A percentile compares a stretch with the other conserved stretches of the same genome.
These are phyloP conservation scores for Pneumocystis jirovecii DNA, from an alignment of 1,139 yeast genomes.

Conservation along the genomic window DNA sequence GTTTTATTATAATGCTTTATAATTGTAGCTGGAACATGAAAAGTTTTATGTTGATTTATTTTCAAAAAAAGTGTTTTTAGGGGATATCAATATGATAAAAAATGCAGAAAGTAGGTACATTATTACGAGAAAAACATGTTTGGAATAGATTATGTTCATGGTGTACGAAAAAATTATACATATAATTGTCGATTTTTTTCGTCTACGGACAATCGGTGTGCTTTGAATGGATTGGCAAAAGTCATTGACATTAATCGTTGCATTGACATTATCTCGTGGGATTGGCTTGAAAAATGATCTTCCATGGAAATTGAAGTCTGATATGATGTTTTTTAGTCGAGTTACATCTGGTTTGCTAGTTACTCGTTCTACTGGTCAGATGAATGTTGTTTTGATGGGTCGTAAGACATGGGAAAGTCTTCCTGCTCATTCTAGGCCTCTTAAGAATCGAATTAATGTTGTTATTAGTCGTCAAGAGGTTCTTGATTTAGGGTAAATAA, in stretches of 20 bases:
- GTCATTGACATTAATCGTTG: conserved; percentile 38
- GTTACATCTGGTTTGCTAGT: conserved; percentile 39
- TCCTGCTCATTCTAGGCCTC: conserved; percentile 69
- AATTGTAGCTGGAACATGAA: not conserved
- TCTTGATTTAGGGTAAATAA: conserved; percentile 10
- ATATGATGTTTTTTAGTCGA: conserved; percentile 68
- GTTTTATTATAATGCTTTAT: not conserved
- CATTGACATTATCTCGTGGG: conserved; percentile 62
- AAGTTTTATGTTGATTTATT: not conserved
- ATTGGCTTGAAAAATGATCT: conserved; percentile 69
- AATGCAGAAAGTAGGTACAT: not conserved
- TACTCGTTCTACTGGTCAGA: conserved; percentile 17
- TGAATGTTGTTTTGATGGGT: conserved; percentile 89
- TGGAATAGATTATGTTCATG: not conserved
- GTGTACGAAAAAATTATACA: not conserved
- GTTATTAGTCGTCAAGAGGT: conserved; percentile 42
- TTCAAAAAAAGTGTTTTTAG: too few species aligned
- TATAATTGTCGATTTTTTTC: not conserved
- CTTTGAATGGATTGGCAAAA: not conserved
- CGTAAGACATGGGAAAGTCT: conserved; percentile 92
- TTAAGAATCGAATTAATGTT: conserved; percentile 60
- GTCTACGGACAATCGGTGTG: not conserved
- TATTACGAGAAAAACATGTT: not conserved
- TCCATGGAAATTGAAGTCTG: conserved; percentile 80
- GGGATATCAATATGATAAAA: not conserved